Evolutionary conservation across 2,329 filamentous ascomycete genomes (phyloP), one percentile per base, ranked within the genome.

Genomic region (Cladosporium sp.): DNA sequence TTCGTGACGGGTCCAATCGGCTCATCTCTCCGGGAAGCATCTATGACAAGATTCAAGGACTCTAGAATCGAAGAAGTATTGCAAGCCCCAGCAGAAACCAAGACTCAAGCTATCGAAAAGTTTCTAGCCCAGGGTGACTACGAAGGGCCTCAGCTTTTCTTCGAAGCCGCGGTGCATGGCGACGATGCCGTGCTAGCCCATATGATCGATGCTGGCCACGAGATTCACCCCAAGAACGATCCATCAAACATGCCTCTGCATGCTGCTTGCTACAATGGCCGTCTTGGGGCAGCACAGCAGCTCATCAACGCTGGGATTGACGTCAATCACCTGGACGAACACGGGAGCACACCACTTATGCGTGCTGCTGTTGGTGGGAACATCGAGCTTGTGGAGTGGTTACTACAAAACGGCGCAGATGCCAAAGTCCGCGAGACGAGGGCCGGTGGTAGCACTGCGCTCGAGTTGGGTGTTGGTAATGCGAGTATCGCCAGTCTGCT

Each of bases 281-380:
- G 61, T 21, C 32, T 69, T 1, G 68, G 64, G 1, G 62, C 54
- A 8, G 68, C 52, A 2, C 58, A 68, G 28, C 11, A 64, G 6
- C 60, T 69, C 5, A 14, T 66, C 8, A 38, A 24, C 15, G 49
- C 34, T 5, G 60, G 64, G 5, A 58, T 66, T n/a, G 61, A 69
- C 49, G 49, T 69, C 26, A 66, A 69, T 18, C 36, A 54, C 28
- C 18, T 54, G 15, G 64, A 66, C 34, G 66, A 69, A 21, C 59
- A 59, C 15, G 68, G 68, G 10, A 66, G 66, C 6, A 69, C 68
- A 4, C 54, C 66, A 21, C 44, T 69, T 6, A 69, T 69, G 66
- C 66, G 68, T 24, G 68, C 68, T 3, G 66, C 68, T 3, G 64
- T 62, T 21, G 64, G 66, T 12, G 66, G 66, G 5, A 21, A 59